Evolutionary conservation across 140 eudicot genomes (phyloP), one percentile per base, ranked within the genome.

Genomic region (Erigeron philadelphicus): DNA sequence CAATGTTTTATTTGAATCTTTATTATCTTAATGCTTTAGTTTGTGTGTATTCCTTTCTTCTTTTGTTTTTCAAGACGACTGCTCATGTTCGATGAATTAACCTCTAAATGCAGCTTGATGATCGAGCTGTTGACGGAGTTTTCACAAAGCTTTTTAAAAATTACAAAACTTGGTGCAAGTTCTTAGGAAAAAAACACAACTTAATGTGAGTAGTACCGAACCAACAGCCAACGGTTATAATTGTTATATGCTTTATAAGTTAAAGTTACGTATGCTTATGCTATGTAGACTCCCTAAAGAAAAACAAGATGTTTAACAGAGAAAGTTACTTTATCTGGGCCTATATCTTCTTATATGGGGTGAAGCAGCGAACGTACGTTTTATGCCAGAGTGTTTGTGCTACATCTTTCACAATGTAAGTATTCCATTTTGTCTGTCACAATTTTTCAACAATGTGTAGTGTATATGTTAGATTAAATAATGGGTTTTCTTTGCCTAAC

Each of bases 331-430:
- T 56, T 93, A 89, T 81, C 85, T 93, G 95, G 99, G 99, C 63
- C 95, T 93, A 48, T 89, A 93, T 87, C 95, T 93, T 76, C 99
- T 93, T 73, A 85, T 93, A 57, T 93, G 99, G 99, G 99, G 99
- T 19, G 99, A 93, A 85, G 95, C 99, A 55, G 96, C 99, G 35
- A 93, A 93, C 65, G 83, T 89, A 45, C 95, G 99, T 68, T 93
- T 93, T 78, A 81, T 93, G 83, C 99, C 99, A 10, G 99, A 93
- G 80, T 93, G 99, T 75, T 70, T 93, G 44, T 93, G 99, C 85
- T 93, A 93, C 78, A 93, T 93, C 54, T 93, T 93, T 72, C 99
- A 93, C 70, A 93, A 93, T 75, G 99, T 89, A 66, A 85, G 95
- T 77, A n/a, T 47, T 61, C 73, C 66, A 68, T 62, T 31, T 57